Evolutionary conservation across 805 yeast species (phyloP), one percentile per base, ranked within the genome.

Genomic region (Yarrowia divulgata): DNA sequence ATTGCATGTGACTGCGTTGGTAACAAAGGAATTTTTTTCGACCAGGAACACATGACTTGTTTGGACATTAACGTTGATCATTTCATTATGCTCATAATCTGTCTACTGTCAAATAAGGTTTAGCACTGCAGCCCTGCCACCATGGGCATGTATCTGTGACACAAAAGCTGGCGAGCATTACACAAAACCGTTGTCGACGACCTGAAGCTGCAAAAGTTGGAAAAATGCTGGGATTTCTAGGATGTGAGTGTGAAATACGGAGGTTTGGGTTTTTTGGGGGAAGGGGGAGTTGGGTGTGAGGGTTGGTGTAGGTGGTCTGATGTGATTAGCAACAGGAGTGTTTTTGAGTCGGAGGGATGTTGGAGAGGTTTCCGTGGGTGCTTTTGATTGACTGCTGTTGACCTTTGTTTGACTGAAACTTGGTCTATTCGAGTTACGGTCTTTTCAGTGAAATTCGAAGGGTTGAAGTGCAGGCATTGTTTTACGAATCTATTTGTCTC

Each of bases 141-240:
- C 57, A 50, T 54, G 45, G 45, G 32, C 60, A 54, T 39, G 60
- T 7, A 35, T 13, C 14, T n/a, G 58, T 37, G 32, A 49, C 42
- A 19, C 45, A 19, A 14, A 8, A n/a, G 32, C 9, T 10, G 23
- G 29, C 10, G 19, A 23, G 29, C 29, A 45, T 54, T 54, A 45
- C 60, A 54, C 57, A 16, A 32, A 29, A 16, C 55, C 37, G 39
- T 14, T 52, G 6, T 12, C 3, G 23, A 3, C 37, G 39, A 18
- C 37, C 9, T 18, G 2, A 16, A 16, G 55, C 39, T 18, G 29
- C 40, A 34, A 34, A 9, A 39, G 18, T 40, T 55, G 35, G 46
- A 37, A 16, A 19, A 4, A 57, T 57, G 64, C 48, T 57, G 29
- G 64, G 64, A 43, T 57, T 57, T 57, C 49, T 57, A n/a, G 49